Evolutionary conservation across 495 filamentous ascomycete genomes (phyloP).

Genomic region (Aspergillus kassunensis): DNA sequence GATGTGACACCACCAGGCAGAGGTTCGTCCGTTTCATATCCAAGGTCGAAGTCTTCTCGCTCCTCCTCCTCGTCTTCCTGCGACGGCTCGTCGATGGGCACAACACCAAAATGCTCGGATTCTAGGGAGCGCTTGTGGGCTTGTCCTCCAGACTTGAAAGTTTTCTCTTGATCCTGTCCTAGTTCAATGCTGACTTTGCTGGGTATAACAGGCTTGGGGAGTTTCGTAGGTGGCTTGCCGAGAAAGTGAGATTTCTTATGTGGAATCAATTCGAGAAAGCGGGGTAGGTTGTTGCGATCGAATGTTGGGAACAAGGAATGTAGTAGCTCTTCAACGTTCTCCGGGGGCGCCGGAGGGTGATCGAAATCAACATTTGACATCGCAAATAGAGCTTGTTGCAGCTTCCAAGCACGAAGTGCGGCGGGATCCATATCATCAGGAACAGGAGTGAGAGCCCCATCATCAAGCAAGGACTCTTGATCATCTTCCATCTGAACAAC

Average conservation of each 20-base stretch:
- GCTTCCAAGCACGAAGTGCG: constrained; percentile 44
- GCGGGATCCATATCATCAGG: constrained; percentile 45
- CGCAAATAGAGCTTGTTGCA: constrained; percentile 50
- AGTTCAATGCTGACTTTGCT: constrained; percentile 86
- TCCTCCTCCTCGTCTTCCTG: constrained; percentile 55
- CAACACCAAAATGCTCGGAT: constrained; percentile 52
- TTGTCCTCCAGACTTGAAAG: constrained; percentile 65
- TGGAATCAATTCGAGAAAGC: constrained; percentile 71
- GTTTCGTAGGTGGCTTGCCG: constrained; percentile 64
- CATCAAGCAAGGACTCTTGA: constrained; percentile 28
- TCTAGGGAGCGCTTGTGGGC: constrained; percentile 53
- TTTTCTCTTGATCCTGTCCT: constrained; percentile 71
- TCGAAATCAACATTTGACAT: constrained; percentile 42
- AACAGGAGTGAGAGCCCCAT: constrained; percentile 23
- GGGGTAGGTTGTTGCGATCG: constrained; percentile 56
- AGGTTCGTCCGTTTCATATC: constrained; percentile 46
- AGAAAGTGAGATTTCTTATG: constrained; percentile 67
- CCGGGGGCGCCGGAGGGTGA: constrained; percentile 51
- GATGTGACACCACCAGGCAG: constrained; percentile 61
- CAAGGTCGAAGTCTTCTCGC: constrained; percentile 57
- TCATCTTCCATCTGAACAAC: constrained; percentile 33
- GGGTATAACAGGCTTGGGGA: constrained; percentile 74
- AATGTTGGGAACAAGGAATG: constrained; percentile 68
- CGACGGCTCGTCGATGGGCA: constrained; percentile 51
- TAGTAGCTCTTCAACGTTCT: constrained; percentile 64